Conservation (phyloP, 768 basidiomycete genomes). For the Holtermanniella nyarrowii region DNA sequence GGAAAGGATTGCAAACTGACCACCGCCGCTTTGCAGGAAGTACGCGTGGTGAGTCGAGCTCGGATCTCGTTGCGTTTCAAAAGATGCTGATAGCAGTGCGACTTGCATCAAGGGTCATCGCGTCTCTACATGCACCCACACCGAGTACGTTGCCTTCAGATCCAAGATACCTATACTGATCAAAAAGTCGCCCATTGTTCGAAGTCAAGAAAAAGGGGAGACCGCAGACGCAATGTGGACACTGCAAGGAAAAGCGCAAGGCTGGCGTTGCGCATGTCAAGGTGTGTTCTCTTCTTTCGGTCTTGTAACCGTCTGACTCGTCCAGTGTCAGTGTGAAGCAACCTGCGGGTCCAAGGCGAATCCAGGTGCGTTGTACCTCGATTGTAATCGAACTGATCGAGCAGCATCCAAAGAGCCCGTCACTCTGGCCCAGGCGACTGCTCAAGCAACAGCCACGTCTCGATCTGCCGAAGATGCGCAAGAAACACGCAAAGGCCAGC, state of each 20-base stretch:
- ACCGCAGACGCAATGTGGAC: constrained; percentile 78
- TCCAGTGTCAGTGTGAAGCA: not conserved
- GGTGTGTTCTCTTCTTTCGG: constrained; percentile 9
- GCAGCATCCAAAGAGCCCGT: not conserved
- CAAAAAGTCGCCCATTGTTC: constrained; percentile 63
- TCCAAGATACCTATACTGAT: not conserved
- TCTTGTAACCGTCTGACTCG: not conserved
- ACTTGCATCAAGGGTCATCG: constrained; percentile 92
- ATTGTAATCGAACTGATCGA: not conserved
- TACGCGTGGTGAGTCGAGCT: constrained; percentile 6
- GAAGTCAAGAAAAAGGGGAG: constrained; percentile 90
- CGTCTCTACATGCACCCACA: constrained; percentile 76
- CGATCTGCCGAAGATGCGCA: not conserved
- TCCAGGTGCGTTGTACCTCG: not conserved
- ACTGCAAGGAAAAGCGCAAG: constrained; percentile 71
- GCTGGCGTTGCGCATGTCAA: constrained; percentile 24
- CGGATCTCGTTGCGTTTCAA: not conserved
- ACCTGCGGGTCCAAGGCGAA: constrained; percentile 7
- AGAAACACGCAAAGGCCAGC: constrained; percentile 23
- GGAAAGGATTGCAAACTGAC: too few species aligned
- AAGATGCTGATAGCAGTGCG: constrained; percentile 48
- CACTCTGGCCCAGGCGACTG: not conserved
- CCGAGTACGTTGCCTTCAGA: constrained; percentile 42
- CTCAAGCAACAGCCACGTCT: not conserved
- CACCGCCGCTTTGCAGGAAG: not conserved